Conservation (phyloP, 495 filamentous ascomycete genomes). For the Talaromyces proteolyticus region DNA sequence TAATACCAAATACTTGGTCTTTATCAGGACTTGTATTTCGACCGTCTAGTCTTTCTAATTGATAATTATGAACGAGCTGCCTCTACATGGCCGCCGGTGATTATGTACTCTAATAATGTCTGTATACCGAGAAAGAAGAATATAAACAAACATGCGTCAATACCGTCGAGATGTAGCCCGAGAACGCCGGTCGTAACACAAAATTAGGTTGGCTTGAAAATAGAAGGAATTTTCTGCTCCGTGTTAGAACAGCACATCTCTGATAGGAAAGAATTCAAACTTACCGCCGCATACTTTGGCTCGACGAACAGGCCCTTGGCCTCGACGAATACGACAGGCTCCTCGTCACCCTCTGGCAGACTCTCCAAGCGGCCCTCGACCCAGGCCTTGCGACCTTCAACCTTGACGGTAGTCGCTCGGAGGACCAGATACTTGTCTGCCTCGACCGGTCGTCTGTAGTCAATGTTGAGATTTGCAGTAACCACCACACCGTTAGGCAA, state of each 20-base stretch:
- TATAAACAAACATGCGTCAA: no score
- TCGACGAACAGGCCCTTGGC: constrained; percentile 86
- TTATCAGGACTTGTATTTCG: no score
- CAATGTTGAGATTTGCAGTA: constrained; percentile 86
- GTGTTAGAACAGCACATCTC: background rate
- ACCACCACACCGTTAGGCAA: constrained; percentile 85
- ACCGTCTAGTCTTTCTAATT: no score
- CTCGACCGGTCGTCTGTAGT: constrained; percentile 75
- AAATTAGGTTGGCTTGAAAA: background rate
- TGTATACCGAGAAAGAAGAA: background rate
- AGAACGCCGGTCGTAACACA: constrained; percentile 1
- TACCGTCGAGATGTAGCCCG: no score
- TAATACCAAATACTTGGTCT: no score
- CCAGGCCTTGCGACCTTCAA: constrained; percentile 95
- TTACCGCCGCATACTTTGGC: constrained; percentile 73
- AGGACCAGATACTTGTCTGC: constrained; percentile 76
- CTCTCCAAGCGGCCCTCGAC: constrained; percentile 88
- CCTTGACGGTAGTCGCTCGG: constrained; percentile 73
- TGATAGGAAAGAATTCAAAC: constrained; percentile 14
- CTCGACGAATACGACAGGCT: constrained; percentile 63
- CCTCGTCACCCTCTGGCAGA: constrained; percentile 55
- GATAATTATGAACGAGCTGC: no score
- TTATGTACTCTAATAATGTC: no score
- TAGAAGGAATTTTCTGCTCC: background rate
- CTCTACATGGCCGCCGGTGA: no score